Base-by-base conservation (phyloP, 768 basidiomycete species). In the Pholiota microspora region DNA sequence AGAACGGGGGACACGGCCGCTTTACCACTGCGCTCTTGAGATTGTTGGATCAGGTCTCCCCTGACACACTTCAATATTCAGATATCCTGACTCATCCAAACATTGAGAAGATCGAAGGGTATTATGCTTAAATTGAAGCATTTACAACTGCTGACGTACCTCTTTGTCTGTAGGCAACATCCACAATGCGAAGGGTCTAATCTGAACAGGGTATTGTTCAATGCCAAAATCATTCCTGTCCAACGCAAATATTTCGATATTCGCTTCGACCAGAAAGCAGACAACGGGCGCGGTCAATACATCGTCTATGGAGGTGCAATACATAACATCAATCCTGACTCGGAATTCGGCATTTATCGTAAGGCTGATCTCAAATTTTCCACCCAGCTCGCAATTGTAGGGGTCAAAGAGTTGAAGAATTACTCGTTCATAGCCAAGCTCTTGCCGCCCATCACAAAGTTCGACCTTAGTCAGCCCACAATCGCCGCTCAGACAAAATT, bases 21-120 rank as follows among this genome's bases (percentile, higher is more conserved):
- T 60, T 60, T 40, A 54, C 59, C 1, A 24, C 27, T 13, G 52
- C 59, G 15, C 29, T 60, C 21, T 38, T 54, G 2, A 46, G 31
- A n/a, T 42, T 60, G 8, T 49, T 60, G 8, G 18, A 44, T 18
- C 18, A 44, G 6, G 35, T 34, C 18, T 12, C 38, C 10, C 13
- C 5, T 13, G 16, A 18, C 1, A 29, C 8, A 2, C 18, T 42
- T 7, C 40, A 27, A 8, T 51, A 51, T 44, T 27, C 28, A 8
- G 50, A 51, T 13, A 16, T 42, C 2, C 40, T 44, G 3, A 21
- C 10, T 1, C 27, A 31, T 10, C 29, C 29, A 9, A 27, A 9
- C 2, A 4, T 27, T 7, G 38, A 42, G 10, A 10, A 1, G 4
- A 40, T 51, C 7, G n/a, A n/a, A n/a, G n/a, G n/a, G n/a, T n/a